phyloP scores from a whole-genome alignment of 352 stramenopile genomes.

The Saprolegnia parasitica region DNA sequence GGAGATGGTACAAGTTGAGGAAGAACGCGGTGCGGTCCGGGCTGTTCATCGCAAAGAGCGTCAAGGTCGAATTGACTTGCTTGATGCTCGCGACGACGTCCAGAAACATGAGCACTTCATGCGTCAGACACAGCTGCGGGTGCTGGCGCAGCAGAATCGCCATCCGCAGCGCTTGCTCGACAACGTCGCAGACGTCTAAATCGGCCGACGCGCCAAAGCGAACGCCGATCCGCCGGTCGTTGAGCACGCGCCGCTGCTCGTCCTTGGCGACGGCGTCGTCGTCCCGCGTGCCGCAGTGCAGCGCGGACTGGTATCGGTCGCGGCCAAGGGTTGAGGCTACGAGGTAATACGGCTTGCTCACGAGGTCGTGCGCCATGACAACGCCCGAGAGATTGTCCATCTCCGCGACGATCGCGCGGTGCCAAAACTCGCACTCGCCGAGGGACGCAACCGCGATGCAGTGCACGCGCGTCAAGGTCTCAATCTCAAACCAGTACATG shows the following conservation, averaged over 20 bases:
- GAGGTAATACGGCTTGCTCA: background rate
- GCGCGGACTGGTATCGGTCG: background rate
- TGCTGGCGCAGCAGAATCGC: constrained; percentile 14
- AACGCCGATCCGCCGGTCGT: constrained; percentile 34
- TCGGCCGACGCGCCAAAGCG: constrained; percentile 4
- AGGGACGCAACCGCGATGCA: constrained; percentile 43
- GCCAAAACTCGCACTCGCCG: constrained; percentile 40
- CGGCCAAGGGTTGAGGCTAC: background rate
- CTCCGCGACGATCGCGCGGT: constrained; percentile 28
- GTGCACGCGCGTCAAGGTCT: constrained; percentile 40
- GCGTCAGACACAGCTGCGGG: constrained; percentile 31
- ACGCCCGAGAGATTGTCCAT: constrained; percentile 21
- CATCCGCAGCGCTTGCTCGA: constrained; percentile 22
- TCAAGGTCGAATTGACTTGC: constrained; percentile 30
- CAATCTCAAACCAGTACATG: constrained; percentile 51
- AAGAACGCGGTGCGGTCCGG: constrained; percentile 41
- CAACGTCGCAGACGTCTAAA: constrained; percentile 11
- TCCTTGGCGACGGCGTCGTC: background rate
- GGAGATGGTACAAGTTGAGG: constrained; percentile 56
- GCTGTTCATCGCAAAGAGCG: constrained; percentile 27
- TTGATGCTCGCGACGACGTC: constrained; percentile 38
- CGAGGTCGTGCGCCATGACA: background rate
- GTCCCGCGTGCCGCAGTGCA: background rate
- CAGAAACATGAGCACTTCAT: constrained; percentile 40
- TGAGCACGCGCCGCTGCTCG: constrained; percentile 39